phyloP scores from a whole-genome alignment of 2,329 filamentous ascomycete species.

The Corynespora cassiicola region DNA sequence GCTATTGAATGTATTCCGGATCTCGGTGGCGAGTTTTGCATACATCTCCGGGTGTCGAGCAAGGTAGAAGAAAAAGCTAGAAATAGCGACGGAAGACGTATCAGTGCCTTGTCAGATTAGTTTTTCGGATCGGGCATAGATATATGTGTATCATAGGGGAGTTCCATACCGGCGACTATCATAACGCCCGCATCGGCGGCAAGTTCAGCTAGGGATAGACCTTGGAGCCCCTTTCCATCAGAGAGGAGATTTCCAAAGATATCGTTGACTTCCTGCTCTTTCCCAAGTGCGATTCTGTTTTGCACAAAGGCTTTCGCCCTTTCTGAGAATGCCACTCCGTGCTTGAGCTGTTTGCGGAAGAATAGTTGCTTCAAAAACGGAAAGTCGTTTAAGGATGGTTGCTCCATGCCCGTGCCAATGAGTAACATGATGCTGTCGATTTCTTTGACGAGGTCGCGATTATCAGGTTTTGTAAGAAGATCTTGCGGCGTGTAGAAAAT shows the following conservation, averaged over 20 bases:
- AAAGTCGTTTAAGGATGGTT: too few species aligned
- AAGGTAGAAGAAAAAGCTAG: slow-evolving; percentile 45
- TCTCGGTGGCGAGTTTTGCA: slow-evolving; percentile 14
- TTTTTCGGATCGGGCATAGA: slow-evolving; percentile 48
- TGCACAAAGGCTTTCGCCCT: background rate
- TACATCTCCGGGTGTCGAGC: slow-evolving; percentile 35
- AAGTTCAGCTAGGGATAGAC: slow-evolving; percentile 2
- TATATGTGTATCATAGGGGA: background rate
- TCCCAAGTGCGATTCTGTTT: slow-evolving; percentile 2
- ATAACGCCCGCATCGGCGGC: slow-evolving; percentile 3
- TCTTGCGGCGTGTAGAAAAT: slow-evolving; percentile 8
- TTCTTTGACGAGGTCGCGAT: background rate
- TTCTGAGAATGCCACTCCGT: background rate
- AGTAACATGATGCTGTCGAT: too few species aligned
- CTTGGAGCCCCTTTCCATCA: background rate
- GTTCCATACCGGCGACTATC: slow-evolving; percentile 6
- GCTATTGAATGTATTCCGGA: slow-evolving; percentile 16
- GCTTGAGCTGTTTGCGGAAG: too few species aligned
- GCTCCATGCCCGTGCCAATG: too few species aligned
- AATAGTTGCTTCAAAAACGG: too few species aligned
- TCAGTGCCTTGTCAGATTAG: slow-evolving; percentile 50
- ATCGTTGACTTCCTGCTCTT: slow-evolving; percentile 5
- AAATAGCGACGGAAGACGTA: slow-evolving; percentile 37
- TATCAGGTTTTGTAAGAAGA: background rate
- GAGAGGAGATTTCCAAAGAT: slow-evolving; percentile 1